Base-by-base conservation (phyloP, 345 rosid genomes). In the Heritiera littoralis region DNA sequence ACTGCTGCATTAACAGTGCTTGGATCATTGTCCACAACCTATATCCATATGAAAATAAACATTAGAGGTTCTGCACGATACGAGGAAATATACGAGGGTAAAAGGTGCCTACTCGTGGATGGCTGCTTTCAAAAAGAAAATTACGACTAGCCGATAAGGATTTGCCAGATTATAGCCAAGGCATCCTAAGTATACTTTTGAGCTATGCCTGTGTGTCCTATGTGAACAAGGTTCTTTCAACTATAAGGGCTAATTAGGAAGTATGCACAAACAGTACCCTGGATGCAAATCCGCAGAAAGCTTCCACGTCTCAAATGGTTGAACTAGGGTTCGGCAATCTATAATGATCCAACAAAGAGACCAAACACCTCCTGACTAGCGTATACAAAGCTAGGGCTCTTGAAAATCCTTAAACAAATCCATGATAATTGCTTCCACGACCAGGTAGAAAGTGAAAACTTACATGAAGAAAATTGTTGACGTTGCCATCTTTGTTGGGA, bases 401-500 rank as follows among this genome's bases (percentile, higher is more conserved):
- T 23, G 28, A 23, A 23, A 23, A 23, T 45, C n/a, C 41, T 12
- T 28, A 61, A 61, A 61, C 17, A 28, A 61, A 61, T 28, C 40
- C 66, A 61, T 7, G 23, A 58, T n/a, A 58, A 61, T 35, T 0
- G 38, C 2, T 2, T 35, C 73, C 20, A 45, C 38, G 55, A 46
- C 10, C 23, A 35, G 14, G 68, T 28, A 72, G 74, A 55, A 46
- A 72, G 45, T 28, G 20, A 55, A 69, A 76, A 49, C 90, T 83
- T 85, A 96, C 98, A 67, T 87, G 79, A 38, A 89, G 81, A 68
- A 88, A 91, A 76, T 96, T 96, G 87, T 94, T 94, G 80, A 86
- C 84, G 75, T 91, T 98, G 35, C 97, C 97, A 32, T 94, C 99
- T 80, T 85, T 89, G 89, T 94, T 90, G 17, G 89, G 91, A 54